phyloP scores from a whole-genome alignment of 2,329 filamentous ascomycete genomes.

The Nemania diffusa region DNA sequence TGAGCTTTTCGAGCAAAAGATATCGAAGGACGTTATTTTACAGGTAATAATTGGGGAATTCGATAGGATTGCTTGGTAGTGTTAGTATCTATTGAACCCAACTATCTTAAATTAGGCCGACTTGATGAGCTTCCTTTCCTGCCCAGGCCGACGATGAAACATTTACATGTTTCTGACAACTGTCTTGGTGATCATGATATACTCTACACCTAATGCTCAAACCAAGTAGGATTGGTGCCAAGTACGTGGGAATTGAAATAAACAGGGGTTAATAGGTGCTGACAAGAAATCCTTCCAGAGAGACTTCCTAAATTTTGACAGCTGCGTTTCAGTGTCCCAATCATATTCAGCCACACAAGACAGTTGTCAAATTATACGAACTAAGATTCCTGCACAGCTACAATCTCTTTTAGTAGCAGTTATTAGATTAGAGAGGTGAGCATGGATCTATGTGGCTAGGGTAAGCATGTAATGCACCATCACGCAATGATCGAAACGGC shows the following conservation, averaged over 20 bases:
- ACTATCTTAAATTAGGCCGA: background rate
- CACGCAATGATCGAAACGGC: constrained; percentile 1
- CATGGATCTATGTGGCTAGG: background rate
- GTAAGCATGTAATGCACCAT: background rate
- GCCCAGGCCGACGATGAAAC: background rate
- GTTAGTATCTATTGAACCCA: background rate
- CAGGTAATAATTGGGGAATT: background rate
- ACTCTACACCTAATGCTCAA: background rate
- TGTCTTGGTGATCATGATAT: background rate
- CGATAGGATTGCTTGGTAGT: background rate
- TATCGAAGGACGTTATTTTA: background rate
- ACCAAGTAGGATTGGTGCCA: background rate
- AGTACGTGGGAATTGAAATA: background rate
- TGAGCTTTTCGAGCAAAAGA: background rate
- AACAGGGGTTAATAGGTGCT: background rate
- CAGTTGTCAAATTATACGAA: too few species aligned
- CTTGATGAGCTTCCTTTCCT: background rate
- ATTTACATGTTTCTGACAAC: background rate
- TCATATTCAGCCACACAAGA: background rate
- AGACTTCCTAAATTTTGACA: background rate
- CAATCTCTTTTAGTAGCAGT: too few species aligned
- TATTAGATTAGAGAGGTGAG: too few species aligned
- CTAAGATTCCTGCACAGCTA: too few species aligned
- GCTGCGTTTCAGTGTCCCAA: background rate
- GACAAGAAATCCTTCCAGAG: background rate